phyloP scores from a whole-genome alignment of 2,329 filamentous ascomycete species.

The Cercospora beticola region DNA sequence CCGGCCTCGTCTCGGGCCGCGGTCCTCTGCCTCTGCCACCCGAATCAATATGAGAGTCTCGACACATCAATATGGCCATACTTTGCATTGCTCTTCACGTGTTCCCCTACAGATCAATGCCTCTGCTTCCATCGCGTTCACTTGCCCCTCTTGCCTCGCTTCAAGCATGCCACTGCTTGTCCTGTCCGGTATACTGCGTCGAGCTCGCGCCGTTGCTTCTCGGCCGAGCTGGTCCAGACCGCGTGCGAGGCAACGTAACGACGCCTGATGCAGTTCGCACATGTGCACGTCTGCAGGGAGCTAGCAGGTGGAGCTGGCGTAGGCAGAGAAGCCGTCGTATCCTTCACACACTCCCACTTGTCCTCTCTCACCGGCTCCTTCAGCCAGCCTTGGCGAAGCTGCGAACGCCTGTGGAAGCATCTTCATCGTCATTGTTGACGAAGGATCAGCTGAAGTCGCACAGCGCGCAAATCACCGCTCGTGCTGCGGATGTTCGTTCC shows the following conservation, averaged over 20 bases:
- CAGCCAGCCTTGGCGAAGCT: background rate
- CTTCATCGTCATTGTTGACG: background rate
- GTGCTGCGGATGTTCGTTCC: background rate
- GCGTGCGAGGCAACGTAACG: background rate
- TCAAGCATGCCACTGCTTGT: background rate
- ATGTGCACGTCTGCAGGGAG: background rate
- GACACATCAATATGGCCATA: background rate
- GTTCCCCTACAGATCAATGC: background rate
- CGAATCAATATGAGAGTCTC: background rate
- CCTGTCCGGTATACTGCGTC: background rate
- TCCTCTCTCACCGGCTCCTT: background rate
- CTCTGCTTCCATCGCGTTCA: background rate
- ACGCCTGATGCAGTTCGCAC: background rate
- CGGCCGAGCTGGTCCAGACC: background rate
- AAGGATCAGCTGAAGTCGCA: constrained; percentile 1
- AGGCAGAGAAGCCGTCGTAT: background rate
- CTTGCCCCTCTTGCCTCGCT: background rate
- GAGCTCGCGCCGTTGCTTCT: background rate
- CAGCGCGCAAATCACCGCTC: background rate
- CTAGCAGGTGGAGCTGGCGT: background rate
- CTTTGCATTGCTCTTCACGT: background rate
- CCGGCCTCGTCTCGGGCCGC: constrained; percentile 7
- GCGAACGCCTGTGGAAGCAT: background rate
- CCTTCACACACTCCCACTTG: background rate
- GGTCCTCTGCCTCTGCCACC: background rate